Evolutionary conservation across 805 yeast genomes (phyloP).

Genomic region (Babjeviella inositovora): DNA sequence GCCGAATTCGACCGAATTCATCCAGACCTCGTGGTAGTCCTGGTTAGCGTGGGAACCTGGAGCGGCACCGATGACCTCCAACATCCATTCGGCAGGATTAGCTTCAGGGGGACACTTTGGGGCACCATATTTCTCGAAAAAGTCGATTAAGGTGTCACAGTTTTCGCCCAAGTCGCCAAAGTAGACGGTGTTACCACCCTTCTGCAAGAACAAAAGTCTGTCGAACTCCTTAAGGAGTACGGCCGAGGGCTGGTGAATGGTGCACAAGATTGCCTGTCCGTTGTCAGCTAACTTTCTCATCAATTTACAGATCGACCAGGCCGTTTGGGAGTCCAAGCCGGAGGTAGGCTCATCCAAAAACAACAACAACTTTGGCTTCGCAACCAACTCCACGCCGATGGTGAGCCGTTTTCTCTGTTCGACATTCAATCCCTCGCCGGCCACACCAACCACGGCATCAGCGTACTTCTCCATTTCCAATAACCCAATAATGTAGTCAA

Average conservation of each 20-base stretch:
- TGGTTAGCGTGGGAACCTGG: conserved; percentile 64
- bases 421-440: conserved; percentile 20
- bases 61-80: conserved; percentile 72
- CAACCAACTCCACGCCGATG: conserved; percentile 22
- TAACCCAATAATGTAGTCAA: conserved; percentile 10
- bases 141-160: conserved; percentile 38
- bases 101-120: conserved; percentile 50
- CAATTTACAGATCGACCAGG: conserved; percentile 22
- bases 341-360: conserved; percentile 26
- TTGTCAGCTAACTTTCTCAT: conserved; percentile 21
- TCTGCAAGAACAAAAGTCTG: conserved; percentile 50
- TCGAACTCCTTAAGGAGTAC: conserved; percentile 65
- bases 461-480: conserved; percentile 11
- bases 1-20: conserved; percentile 42
- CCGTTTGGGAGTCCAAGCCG: conserved; percentile 24
- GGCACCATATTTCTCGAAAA: conserved; percentile 54
- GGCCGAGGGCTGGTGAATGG: conserved; percentile 82
- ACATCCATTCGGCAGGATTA: conserved; percentile 88
- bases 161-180: conserved; percentile 60
- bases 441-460: conserved; percentile 15
- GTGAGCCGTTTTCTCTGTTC: conserved; percentile 23
- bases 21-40: conserved; percentile 70
- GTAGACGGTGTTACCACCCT: conserved; percentile 62
- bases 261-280: conserved; percentile 26
- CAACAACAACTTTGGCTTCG: conserved; percentile 18